phyloP scores from a whole-genome alignment of 2,329 filamentous ascomycete genomes.

The Dothideomycetidae sp. region DNA sequence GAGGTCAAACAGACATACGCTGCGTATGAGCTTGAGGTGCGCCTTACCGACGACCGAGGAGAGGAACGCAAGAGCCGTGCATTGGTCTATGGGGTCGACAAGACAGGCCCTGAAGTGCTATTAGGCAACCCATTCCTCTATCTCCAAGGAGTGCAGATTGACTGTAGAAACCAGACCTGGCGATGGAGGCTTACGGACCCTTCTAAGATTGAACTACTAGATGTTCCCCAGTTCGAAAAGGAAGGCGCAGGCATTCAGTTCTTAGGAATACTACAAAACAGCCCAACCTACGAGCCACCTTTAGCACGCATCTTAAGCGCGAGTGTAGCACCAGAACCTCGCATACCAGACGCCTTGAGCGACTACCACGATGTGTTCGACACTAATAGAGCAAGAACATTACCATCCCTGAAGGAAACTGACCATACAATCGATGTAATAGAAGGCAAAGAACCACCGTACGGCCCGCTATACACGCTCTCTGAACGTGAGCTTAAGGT shows the following conservation, averaged over 20 bases:
- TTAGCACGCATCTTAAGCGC: neutral
- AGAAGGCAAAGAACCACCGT: neutral
- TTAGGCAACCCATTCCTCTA: neutral
- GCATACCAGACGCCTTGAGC: neutral
- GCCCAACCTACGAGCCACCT: neutral
- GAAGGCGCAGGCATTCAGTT: neutral
- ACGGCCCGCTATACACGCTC: neutral
- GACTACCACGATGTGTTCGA: neutral
- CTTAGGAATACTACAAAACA: neutral
- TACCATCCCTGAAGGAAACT: neutral
- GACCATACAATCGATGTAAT: neutral
- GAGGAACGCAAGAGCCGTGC: neutral
- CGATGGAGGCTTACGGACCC: neutral
- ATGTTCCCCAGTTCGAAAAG: neutral
- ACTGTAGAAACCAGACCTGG: neutral
- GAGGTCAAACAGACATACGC: neutral
- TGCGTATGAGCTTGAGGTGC: neutral
- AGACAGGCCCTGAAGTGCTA: neutral
- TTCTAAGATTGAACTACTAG: neutral
- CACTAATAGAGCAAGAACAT: neutral
- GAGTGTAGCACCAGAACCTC: neutral
- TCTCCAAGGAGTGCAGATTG: neutral
- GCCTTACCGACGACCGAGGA: neutral
- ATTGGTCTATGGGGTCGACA: neutral
- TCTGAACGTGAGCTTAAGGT: constrained; percentile 1